Evolutionary conservation across 208 protist species (phyloP), one percentile per base, ranked within the genome.

Genomic region (Naegleria gruberi): DNA sequence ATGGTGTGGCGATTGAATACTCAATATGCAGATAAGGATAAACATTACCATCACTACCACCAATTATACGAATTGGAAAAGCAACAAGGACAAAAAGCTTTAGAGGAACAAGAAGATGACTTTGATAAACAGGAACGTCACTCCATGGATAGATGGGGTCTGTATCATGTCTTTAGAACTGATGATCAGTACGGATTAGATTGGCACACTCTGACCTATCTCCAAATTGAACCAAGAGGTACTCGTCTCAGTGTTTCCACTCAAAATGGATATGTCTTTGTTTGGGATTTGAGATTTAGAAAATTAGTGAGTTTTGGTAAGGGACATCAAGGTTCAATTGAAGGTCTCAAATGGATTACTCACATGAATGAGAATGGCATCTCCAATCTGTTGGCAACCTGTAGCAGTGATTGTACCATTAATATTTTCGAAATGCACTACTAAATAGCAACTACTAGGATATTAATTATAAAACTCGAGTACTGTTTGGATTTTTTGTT

Each of bases 181-280:
- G 30, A 40, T 17, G 82, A 46, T 34, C 42, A 46, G 4, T 77
- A 77, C 34, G 46, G 30, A 45, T 23, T 65, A 4, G 84, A 65
- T 88, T 88, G 84, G 84, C 45, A 65, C 45, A 88, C 84, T 30
- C 30, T 88, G 41, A 88, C 84, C 0, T 88, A 88, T 10, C 30
- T 88, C 8, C 15, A 12, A 45, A 23, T 88, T 26, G 84, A 88
- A 88, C 46, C 7, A 40, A 40, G 65, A 42, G 46, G 46, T 8
- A 12, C 4, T 43, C 46, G 46, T 43, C 8, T 88, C 5, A 45
- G 45, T 0, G 30, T 5, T 30, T 41, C 30, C 6, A 88, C 84
- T 65, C 84, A 88, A 65, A 88, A 88, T 65, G 84, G 84, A 26
- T 88, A 65, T 42, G 4, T 88, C 3, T 65, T 88, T 43, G 30